phyloP scores from a whole-genome alignment of 2,329 filamentous ascomycete species.

The Fusarium sambucinum region DNA sequence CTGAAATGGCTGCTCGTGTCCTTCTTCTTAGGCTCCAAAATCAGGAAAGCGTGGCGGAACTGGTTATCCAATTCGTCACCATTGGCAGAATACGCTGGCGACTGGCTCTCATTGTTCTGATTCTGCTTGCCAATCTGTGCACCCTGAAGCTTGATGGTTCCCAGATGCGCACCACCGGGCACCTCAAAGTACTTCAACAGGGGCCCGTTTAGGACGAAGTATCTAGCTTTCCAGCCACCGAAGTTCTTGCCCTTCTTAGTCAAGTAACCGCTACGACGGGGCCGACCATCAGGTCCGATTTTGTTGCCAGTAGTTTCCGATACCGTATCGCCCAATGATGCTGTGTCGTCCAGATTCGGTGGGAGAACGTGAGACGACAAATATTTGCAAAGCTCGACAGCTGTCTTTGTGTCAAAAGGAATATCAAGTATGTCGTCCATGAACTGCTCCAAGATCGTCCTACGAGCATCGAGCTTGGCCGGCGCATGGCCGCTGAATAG shows the following conservation, averaged over 20 bases:
- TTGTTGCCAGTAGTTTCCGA: conserved; percentile 50
- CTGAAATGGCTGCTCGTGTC: conserved; percentile 89
- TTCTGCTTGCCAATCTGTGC: conserved; percentile 96
- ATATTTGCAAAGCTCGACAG: conserved; percentile 87
- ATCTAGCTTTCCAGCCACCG: conserved; percentile 93
- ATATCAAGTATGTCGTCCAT: conserved; percentile 88
- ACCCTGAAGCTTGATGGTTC: conserved; percentile 90
- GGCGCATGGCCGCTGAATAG: conserved; percentile 94
- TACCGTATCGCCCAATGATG: conserved; percentile 41
- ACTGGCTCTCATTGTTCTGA: conserved; percentile 61
- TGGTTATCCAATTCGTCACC: conserved; percentile 89
- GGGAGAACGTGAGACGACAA: conserved; percentile 76
- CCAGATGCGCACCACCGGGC: conserved; percentile 88
- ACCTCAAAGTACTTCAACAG: conserved; percentile 89
- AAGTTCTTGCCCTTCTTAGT: conserved; percentile 99
- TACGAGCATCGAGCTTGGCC: conserved; percentile 89
- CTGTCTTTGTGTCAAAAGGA: conserved; percentile 80
- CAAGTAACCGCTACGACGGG: conserved; percentile 87
- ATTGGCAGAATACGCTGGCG: conserved; percentile 65
- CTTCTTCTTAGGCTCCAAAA: conserved; percentile 96
- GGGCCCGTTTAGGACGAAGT: conserved; percentile 71
- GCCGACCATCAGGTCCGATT: conserved; percentile 72
- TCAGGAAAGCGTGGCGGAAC: conserved; percentile 95
- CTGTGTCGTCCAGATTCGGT: conserved; percentile 70
- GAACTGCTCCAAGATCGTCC: conserved; percentile 84